phyloP scores from a whole-genome alignment of 163 green algal species.

The Scenedesmus sp. region DNA sequence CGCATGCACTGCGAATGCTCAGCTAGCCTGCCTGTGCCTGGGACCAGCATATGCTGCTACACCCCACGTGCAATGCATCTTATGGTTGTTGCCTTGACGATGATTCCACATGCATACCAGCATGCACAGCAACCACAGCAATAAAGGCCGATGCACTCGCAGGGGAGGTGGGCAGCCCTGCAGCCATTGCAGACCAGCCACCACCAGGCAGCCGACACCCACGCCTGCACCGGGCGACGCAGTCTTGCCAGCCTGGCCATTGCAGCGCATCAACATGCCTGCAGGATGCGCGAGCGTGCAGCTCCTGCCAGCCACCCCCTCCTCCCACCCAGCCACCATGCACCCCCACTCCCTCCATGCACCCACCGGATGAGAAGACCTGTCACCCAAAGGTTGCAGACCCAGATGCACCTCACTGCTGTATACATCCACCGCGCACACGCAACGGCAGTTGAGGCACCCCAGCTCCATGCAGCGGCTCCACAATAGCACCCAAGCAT shows the following conservation, averaged over 20 bases:
- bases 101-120: neutral
- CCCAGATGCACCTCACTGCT: neutral
- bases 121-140: neutral
- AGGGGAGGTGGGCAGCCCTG: neutral
- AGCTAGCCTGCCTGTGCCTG: neutral
- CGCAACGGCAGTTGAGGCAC: neutral
- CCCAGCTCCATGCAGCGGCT: neutral
- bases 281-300: neutral
- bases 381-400: neutral
- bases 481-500: neutral
- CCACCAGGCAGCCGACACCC: neutral
- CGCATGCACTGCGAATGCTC: neutral
- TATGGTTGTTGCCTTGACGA: neutral
- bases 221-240: neutral
- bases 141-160: neutral
- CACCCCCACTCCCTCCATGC: too few species aligned
- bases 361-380: neutral
- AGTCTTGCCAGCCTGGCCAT: neutral
- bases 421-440: neutral
- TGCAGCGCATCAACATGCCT: neutral
- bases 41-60: neutral
- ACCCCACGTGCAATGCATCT: neutral
- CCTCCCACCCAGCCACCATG: neutral
- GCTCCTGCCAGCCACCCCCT: neutral
- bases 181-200: neutral